Evolutionary conservation across 805 yeast species (phyloP), one percentile per base, ranked within the genome.

Genomic region (Barnettozyma siamensis): DNA sequence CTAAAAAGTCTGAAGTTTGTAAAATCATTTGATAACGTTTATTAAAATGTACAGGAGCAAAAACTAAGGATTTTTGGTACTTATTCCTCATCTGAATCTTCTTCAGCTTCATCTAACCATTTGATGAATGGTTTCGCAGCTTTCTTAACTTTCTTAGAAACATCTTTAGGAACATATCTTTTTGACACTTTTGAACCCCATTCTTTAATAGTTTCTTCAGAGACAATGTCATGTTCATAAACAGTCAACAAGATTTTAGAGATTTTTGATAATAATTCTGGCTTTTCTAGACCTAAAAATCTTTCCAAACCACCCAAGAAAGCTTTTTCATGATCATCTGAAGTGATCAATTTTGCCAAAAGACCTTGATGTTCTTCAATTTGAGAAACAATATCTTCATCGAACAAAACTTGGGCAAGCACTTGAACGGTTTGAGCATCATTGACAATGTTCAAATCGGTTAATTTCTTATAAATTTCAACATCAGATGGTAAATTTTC

Each of bases 251-350:
- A 72, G 48, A 93, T 79, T 64, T 86, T 88, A 50, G 98, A 93
- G 41, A 91, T 75, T 39, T 67, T 55, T 42, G 83, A 74, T 55
- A 88, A 78, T 54, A 88, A 72, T 27, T 73, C 78, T 32, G 83
- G 85, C 54, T 85, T 79, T 57, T 81, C 85, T 45, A 85, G 65
- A 46, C 98, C 98, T 50, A 91, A 68, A 60, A 86, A 78, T 62
- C 98, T 83, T 72, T 93, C 99, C 53, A 93, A 72, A 49, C 99
- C 99, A 55, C 99, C 99, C 46, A 93, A 73, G 53, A 93, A 78
- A 10, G 95, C 87, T 67, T 79, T 83, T 68, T 93, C 96, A 58
- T 78, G 87, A 39, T 77, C 81, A 41, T 70, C 70, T 39, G 78
- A 64, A 35, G 79, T 70, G 49, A 88, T 76, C 47, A 88, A 70